These are phyloP conservation scores for Botrytis paeoniae DNA, from an alignment of 2,329 filamentous ascomycete genomes.

Conservation along the genomic window DNA sequence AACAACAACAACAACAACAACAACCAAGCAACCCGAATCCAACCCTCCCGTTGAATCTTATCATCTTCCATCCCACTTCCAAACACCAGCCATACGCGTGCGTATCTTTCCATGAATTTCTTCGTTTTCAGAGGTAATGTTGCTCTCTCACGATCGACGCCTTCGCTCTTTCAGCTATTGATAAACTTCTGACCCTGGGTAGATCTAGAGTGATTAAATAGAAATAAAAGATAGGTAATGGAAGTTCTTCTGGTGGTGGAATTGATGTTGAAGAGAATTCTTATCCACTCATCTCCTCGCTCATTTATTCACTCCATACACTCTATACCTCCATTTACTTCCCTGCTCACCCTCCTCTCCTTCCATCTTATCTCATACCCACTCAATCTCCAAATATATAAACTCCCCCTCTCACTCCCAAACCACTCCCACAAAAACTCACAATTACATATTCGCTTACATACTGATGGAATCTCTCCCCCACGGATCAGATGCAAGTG, in stretches of 20 bases:
- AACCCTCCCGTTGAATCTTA: too few relatives aligned
- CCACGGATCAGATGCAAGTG: not conserved
- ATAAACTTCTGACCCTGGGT: not conserved
- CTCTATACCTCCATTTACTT: not conserved
- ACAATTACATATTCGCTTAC: not conserved
- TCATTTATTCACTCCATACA: not conserved
- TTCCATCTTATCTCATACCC: too few relatives aligned
- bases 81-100: not conserved
- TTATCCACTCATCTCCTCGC: not conserved
- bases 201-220: not conserved
- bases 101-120: not conserved
- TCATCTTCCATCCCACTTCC: not conserved
- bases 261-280: not conserved
- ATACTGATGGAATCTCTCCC: not conserved
- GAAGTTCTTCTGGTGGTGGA: not conserved
- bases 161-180: not conserved
- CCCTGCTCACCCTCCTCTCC: too few relatives aligned
- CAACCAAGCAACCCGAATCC: not conserved
- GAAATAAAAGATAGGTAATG: too few relatives aligned
- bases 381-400: too few relatives aligned
- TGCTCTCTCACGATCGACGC: fast-evolving
- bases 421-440: not conserved
- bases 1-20: too few relatives aligned
- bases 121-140: not conserved
- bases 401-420: not conserved